Percentiles rank a stretch among this genome's conserved stretches.
Conservation (phyloP, 2,329 filamentous ascomycete species). For the Fusarium citri region DNA sequence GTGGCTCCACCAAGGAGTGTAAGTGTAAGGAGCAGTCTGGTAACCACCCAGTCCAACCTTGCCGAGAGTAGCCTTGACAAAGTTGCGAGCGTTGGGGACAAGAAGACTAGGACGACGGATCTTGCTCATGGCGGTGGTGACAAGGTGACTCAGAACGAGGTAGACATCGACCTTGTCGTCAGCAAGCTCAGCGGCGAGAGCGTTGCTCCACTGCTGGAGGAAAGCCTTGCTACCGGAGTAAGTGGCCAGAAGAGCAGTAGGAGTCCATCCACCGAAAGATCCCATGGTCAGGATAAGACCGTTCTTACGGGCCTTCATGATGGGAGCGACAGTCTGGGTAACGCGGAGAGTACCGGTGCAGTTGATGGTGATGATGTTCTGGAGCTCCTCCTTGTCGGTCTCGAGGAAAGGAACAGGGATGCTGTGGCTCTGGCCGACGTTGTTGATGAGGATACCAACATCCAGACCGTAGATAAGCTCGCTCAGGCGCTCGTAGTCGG, state of each 20-base stretch:
- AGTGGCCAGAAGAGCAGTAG: slow-evolving; percentile 91
- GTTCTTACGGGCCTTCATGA: slow-evolving; percentile 84
- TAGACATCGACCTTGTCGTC: slow-evolving; percentile 88
- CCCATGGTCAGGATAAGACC: slow-evolving; percentile 97
- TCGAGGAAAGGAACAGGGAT: slow-evolving; percentile 91
- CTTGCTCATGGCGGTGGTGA: slow-evolving; percentile 98
- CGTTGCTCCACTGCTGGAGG: slow-evolving; percentile 93
- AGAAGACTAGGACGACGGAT: slow-evolving; percentile 81
- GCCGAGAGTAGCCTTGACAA: slow-evolving; percentile 80
- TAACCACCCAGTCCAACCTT: slow-evolving; percentile 87
- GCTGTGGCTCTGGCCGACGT: slow-evolving; percentile 92
- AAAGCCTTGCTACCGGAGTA: slow-evolving; percentile 99
- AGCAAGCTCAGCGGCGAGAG: slow-evolving; percentile 85
- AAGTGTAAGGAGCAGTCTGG: slow-evolving; percentile 83
- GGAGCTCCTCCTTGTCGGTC: slow-evolving; percentile 82
- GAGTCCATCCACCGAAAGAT: slow-evolving; percentile 92
- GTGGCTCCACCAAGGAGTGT: slow-evolving; percentile 94
- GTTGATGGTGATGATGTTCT: slow-evolving; percentile 94
- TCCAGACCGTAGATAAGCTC: slow-evolving; percentile 78
- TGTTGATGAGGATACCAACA: slow-evolving; percentile 91
- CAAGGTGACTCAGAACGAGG: slow-evolving; percentile 89
- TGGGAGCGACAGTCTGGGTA: slow-evolving; percentile 85
- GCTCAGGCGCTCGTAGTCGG: slow-evolving; percentile 81
- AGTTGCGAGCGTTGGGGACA: slow-evolving; percentile 83
- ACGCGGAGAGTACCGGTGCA: slow-evolving; percentile 89